Percentiles rank a stretch among this genome's conserved stretches.
Conservation (phyloP, 805 yeast genomes). For the Metschnikowia cubensis region DNA sequence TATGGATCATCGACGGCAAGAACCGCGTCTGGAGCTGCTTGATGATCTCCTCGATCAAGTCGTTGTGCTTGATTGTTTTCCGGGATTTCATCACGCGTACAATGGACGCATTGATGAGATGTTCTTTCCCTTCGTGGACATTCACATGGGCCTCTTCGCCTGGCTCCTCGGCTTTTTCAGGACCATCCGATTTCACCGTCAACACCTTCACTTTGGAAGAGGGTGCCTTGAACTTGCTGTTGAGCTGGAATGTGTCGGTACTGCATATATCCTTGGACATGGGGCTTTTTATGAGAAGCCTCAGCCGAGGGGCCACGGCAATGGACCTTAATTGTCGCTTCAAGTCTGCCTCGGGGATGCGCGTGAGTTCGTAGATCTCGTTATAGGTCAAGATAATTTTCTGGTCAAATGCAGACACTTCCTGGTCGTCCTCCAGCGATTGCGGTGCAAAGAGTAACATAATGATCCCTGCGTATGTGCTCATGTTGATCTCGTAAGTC, state of each 20-base stretch:
- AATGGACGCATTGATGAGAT: slow-evolving; percentile 77
- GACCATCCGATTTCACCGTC: slow-evolving; percentile 45
- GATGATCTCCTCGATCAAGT: slow-evolving; percentile 61
- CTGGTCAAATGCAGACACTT: slow-evolving; percentile 46
- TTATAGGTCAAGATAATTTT: slow-evolving; percentile 51
- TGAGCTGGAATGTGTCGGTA: slow-evolving; percentile 62
- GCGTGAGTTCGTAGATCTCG: slow-evolving; percentile 62
- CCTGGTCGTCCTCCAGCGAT: slow-evolving; percentile 27
- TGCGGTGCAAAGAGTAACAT: slow-evolving; percentile 62
- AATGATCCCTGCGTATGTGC: slow-evolving; percentile 76
- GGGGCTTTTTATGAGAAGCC: slow-evolving; percentile 71
- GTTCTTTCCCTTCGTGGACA: slow-evolving; percentile 59
- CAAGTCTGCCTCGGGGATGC: slow-evolving; percentile 70
- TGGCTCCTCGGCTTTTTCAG: slow-evolving; percentile 27
- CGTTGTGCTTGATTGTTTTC: slow-evolving; percentile 56
- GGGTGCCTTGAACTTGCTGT: slow-evolving; percentile 64
- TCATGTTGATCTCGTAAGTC: slow-evolving; percentile 74
- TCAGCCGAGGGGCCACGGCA: slow-evolving; percentile 75
- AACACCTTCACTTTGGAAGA: slow-evolving; percentile 68
- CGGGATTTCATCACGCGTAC: slow-evolving; percentile 85
- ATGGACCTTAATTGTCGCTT: slow-evolving; percentile 77
- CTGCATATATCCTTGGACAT: slow-evolving; percentile 66
- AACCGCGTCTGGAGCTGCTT: slow-evolving; percentile 60
- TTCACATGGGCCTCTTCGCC: slow-evolving; percentile 54
- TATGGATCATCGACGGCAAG: slow-evolving; percentile 60